phyloP scores from a whole-genome alignment of 352 stramenopile genomes.

The Pythium sukuiense region DNA sequence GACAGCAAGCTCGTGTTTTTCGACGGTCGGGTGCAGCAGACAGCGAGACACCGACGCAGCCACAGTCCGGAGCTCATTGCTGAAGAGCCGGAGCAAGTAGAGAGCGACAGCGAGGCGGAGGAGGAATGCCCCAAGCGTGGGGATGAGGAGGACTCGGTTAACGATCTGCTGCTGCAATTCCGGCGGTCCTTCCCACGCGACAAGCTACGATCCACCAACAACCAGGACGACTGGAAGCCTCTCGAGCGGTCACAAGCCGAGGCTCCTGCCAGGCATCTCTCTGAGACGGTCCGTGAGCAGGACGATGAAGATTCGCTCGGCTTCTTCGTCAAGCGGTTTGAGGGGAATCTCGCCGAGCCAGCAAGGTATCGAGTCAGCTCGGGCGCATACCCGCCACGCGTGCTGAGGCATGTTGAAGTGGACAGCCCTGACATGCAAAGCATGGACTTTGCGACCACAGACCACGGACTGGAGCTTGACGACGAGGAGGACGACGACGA shows the following conservation, averaged over 20 bases:
- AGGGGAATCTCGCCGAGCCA: background rate
- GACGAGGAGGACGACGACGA: slow-evolving; percentile 22
- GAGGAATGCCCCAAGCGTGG: no score
- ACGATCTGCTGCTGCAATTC: slow-evolving; percentile 10
- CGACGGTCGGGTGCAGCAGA: slow-evolving; percentile 27
- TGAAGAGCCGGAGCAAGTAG: no score
- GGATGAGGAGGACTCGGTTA: slow-evolving; percentile 25
- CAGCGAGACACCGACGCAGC: background rate
- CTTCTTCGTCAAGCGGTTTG: slow-evolving; percentile 39
- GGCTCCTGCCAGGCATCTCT: no score
- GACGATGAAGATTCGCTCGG: slow-evolving; percentile 35
- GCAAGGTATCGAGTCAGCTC: slow-evolving; percentile 5
- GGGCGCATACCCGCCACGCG: background rate
- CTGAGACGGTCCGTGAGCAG: background rate
- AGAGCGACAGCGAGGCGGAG: background rate
- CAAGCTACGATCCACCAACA: background rate
- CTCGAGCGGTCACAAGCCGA: no score
- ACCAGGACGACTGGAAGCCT: no score
- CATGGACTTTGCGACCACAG: no score
- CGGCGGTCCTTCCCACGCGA: background rate
- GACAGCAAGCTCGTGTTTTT: slow-evolving; percentile 70
- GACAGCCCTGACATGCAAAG: background rate
- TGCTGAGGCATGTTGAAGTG: background rate
- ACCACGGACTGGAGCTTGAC: no score
- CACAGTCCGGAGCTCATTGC: no score